Evolutionary conservation across 1,284 basidiomycete species (phyloP).

Genomic region (Bondarzewia mesenterica): DNA sequence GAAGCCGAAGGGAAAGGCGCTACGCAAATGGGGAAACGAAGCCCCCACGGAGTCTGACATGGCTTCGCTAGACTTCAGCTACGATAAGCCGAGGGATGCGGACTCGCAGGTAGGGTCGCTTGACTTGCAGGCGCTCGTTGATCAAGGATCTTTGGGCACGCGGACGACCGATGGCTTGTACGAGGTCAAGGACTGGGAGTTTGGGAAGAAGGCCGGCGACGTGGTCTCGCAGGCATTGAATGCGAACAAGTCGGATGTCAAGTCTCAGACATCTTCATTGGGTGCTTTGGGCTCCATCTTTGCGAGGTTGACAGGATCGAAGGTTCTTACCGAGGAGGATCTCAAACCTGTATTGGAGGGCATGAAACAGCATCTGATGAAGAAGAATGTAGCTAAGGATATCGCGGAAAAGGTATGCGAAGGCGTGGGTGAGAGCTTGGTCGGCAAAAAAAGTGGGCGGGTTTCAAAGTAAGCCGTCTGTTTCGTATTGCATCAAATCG

Average conservation of each 20-base stretch:
- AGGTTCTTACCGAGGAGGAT: conserved; percentile 78
- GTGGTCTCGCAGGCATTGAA: conserved; percentile 51
- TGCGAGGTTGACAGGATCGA: conserved; percentile 78
- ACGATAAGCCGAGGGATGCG: conserved; percentile 35
- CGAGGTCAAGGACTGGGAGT: conserved; percentile 92
- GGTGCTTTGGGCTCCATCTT: conserved; percentile 72
- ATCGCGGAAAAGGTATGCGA: conserved; percentile 94
- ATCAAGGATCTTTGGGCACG: conserved; percentile 73
- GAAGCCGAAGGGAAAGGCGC: conserved; percentile 64
- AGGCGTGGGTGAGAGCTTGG: conserved; percentile 80
- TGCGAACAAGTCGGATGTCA: conserved; percentile 19
- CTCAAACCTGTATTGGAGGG: conserved; percentile 83
- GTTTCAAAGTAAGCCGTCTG: conserved; percentile 61
- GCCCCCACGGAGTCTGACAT: conserved; percentile 78
- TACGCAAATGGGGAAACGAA: conserved; percentile 89
- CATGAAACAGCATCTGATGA: conserved; percentile 97
- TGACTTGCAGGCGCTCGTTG: conserved; percentile 61
- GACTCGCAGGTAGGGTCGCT: conserved; percentile 30
- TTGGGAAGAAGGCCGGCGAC: conserved; percentile 36
- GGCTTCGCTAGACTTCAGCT: conserved; percentile 82
- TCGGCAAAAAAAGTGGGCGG: conserved; percentile 88
- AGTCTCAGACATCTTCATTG: conserved; percentile 36
- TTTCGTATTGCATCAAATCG: neutral
- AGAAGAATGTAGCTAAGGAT: conserved; percentile 97
- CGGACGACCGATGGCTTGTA: conserved; percentile 82